These are phyloP conservation scores for Domatiomyces globalis DNA, from an alignment of 2,329 filamentous ascomycete genomes.

Conservation along the genomic window DNA sequence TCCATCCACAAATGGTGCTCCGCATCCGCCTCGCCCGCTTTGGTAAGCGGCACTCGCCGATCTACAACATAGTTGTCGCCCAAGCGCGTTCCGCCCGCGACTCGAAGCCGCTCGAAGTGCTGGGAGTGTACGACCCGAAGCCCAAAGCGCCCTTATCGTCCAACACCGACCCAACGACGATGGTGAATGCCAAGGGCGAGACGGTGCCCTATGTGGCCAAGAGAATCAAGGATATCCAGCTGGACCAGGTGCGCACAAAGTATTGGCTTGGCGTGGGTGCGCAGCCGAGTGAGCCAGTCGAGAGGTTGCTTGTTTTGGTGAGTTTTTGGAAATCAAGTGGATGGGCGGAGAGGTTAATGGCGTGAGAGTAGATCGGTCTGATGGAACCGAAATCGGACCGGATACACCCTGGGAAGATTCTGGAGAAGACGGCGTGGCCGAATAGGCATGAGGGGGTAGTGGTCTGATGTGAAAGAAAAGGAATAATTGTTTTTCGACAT, in stretches of 20 bases:
- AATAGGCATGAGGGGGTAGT: not conserved
- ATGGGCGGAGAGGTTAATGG: not conserved
- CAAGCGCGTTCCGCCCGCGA: slow-evolving; percentile 87
- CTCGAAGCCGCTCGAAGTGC: slow-evolving; percentile 81
- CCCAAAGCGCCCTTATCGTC: slow-evolving; percentile 35
- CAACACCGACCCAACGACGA: slow-evolving; percentile 9
- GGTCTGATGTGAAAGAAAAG: not conserved
- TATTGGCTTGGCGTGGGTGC: slow-evolving; percentile 98
- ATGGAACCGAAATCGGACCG: slow-evolving; percentile 11
- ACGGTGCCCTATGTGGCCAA: slow-evolving; percentile 40
- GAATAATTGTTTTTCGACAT: too few species aligned
- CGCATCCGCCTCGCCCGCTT: slow-evolving; percentile 90
- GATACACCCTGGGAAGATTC: not conserved
- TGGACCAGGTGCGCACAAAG: slow-evolving; percentile 65
- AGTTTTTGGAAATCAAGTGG: slow-evolving; percentile 9
- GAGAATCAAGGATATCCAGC: slow-evolving; percentile 78
- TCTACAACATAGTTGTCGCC: slow-evolving; percentile 95
- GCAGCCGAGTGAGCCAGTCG: slow-evolving; percentile 80
- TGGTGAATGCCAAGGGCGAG: slow-evolving; percentile 28
- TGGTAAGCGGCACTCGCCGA: slow-evolving; percentile 70
- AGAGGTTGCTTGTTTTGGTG: slow-evolving; percentile 75
- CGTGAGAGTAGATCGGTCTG: slow-evolving; percentile 11
- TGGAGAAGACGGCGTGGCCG: not conserved
- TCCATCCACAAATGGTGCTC: slow-evolving; percentile 57
- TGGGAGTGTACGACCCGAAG: slow-evolving; percentile 52